These are phyloP conservation scores for Arabidopsis thaliana DNA, from an alignment of 345 rosid species.

Conservation along the genomic window DNA sequence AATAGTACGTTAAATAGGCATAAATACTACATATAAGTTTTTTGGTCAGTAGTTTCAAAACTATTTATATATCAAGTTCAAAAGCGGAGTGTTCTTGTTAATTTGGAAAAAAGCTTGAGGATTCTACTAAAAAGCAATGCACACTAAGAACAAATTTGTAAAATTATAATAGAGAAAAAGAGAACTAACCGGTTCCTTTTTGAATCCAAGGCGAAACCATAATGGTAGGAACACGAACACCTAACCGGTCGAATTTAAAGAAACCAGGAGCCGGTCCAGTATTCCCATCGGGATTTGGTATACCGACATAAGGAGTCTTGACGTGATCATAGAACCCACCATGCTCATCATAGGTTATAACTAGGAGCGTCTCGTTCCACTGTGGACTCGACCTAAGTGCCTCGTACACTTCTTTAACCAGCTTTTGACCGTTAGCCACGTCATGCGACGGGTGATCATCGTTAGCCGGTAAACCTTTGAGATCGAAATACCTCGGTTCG, in stretches of 20 bases:
- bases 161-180: background rate
- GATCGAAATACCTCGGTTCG: conserved; percentile 89
- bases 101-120: background rate
- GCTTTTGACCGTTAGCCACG: conserved; percentile 79
- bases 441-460: conserved; percentile 98
- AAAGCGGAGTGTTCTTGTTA: background rate
- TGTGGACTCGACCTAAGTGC: conserved; percentile 85
- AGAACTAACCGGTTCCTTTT: conserved; percentile 80
- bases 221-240: conserved; percentile 89
- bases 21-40: background rate
- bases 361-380: conserved; percentile 86
- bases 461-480: conserved; percentile 71
- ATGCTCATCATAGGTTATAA: conserved; percentile 93
- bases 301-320: conserved; percentile 68
- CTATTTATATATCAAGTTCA: background rate
- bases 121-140: background rate
- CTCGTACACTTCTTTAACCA: conserved; percentile 91
- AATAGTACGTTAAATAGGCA: background rate
- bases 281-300: conserved; percentile 92
- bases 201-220: conserved; percentile 98
- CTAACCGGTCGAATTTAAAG: conserved; percentile 92
- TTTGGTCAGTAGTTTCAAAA: background rate
- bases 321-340: conserved; percentile 98
- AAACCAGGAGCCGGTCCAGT: conserved; percentile 90
- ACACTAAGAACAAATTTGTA: background rate